Evolutionary conservation across 768 basidiomycete species (phyloP).

Genomic region (Termitomyces sp.): DNA sequence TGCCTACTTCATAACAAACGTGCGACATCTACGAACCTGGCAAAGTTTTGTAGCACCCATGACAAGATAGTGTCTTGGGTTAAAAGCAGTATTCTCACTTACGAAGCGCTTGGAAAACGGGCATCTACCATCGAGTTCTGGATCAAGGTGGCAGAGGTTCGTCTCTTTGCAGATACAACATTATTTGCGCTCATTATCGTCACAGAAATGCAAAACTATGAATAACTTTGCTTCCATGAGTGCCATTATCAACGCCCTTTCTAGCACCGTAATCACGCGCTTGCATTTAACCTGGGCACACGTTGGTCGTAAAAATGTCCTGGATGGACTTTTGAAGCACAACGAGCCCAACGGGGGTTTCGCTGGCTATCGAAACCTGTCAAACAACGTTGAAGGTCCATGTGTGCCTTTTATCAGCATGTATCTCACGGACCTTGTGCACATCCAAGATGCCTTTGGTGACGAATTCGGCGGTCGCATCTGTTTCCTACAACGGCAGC

Average conservation of each 20-base stretch:
- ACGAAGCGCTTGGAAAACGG: conserved; percentile 44
- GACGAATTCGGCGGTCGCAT: conserved; percentile 34
- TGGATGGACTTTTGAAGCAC: conserved; percentile 47
- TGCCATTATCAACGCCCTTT: conserved; percentile 58
- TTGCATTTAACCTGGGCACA: conserved; percentile 66
- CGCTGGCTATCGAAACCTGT: conserved; percentile 44
- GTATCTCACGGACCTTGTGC: conserved; percentile 57
- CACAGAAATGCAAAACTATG: conserved; percentile 56
- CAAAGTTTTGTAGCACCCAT: conserved; percentile 52
- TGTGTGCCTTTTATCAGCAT: conserved; percentile 67
- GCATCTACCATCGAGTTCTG: conserved; percentile 63
- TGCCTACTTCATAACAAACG: conserved; percentile 59
- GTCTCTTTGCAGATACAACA: not conserved
- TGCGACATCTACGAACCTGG: conserved; percentile 34
- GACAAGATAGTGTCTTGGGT: conserved; percentile 67
- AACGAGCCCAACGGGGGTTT: conserved; percentile 59
- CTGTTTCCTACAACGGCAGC: conserved; percentile 49
- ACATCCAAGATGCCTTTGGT: conserved; percentile 44
- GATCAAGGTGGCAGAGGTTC: conserved; percentile 75
- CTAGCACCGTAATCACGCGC: conserved; percentile 50
- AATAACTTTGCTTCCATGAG: conserved; percentile 68
- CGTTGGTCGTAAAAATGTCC: conserved; percentile 41
- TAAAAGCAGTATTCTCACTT: conserved; percentile 51
- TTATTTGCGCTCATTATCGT: not conserved
- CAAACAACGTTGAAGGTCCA: conserved; percentile 44